These are phyloP conservation scores for Calocybe cyanea DNA, from an alignment of 768 basidiomycete species.

Conservation along the genomic window DNA sequence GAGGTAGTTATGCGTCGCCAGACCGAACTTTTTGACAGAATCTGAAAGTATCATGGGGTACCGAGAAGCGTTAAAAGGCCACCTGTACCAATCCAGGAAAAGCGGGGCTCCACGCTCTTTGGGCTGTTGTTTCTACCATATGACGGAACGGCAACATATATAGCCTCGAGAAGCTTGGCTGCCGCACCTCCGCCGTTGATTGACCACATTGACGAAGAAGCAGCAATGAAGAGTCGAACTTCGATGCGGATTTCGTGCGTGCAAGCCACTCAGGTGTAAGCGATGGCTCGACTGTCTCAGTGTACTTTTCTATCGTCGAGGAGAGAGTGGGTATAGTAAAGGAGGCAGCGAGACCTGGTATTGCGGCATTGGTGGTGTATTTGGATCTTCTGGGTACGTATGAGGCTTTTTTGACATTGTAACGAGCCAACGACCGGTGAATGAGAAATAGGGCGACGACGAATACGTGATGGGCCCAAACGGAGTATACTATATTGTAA, in stretches of 20 bases:
- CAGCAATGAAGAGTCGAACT: constrained; percentile 74
- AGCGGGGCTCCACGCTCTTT: constrained; percentile 74
- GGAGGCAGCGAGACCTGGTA: constrained; percentile 69
- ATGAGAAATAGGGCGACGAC: constrained; percentile 1
- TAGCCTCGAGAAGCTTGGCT: constrained; percentile 79
- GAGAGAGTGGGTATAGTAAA: constrained; percentile 79
- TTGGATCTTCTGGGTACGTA: constrained; percentile 42
- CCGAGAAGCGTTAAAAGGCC: constrained; percentile 94
- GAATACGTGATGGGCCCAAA: not conserved
- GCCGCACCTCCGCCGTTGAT: constrained; percentile 60
- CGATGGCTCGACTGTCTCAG: constrained; percentile 78
- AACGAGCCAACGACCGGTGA: not conserved
- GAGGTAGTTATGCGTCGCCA: constrained; percentile 65
- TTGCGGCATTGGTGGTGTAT: constrained; percentile 65
- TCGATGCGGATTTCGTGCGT: constrained; percentile 54
- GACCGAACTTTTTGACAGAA: constrained; percentile 77
- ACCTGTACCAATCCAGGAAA: constrained; percentile 93
- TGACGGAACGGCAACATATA: constrained; percentile 83
- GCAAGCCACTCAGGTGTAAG: constrained; percentile 61
- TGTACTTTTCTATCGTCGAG: constrained; percentile 85
- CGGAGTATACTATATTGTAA: too few relatives aligned
- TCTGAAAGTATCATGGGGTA: constrained; percentile 84
- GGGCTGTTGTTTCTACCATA: constrained; percentile 70
- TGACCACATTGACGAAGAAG: constrained; percentile 85
- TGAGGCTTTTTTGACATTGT: constrained; percentile 7